Base-by-base conservation (phyloP, 148 eudicot genomes). In the Rhododendron kiyosumense region DNA sequence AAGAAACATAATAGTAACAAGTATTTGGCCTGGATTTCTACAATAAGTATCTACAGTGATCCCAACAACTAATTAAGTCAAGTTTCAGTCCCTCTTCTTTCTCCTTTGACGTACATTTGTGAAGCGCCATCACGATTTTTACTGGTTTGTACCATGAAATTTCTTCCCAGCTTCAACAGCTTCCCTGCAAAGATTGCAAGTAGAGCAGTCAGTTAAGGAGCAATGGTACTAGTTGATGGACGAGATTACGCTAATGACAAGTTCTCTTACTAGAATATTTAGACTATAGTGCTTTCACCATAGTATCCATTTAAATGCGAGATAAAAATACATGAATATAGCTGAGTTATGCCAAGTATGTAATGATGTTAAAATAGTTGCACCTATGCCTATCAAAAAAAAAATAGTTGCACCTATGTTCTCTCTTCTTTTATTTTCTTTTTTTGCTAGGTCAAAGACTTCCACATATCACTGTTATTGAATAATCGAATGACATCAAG, bases 111-210 rank as follows among this genome's bases (percentile, higher is more conserved):
- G 5, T 49, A 24, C 28, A 67, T 15, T 48, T 46, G 5, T 26
- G 26, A 51, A 32, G 59, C 5, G 83, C 54, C 79, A 89, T 63
- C 48, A 45, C 11, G 89, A 83, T 24, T 91, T 90, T 83, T 90
- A 86, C 85, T 90, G 86, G 41, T 90, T 86, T 3, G 87, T 86
- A 38, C 87, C 90, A 63, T 95, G 96, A 87, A 87, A 89, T 87
- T 94, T 91, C 89, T 94, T 94, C 57, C 99, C 99, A 36, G 98
- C 96, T 38, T 95, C 99, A 73, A 96, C 93, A 74, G 99, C 95
- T 87, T 96, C 99, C 87, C 99, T 96, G 95, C 86, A 86, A 75
- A 7, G 63, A 83, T 41, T 67, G 14, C 77, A 81, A 84, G 28
- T 20, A 48, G 52, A 79, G 7, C 13, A 32, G 10, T 30, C 12